Evolutionary conservation across 257 asterid genomes (phyloP), one percentile per base, ranked within the genome.

Genomic region (Salvia hispanica): DNA sequence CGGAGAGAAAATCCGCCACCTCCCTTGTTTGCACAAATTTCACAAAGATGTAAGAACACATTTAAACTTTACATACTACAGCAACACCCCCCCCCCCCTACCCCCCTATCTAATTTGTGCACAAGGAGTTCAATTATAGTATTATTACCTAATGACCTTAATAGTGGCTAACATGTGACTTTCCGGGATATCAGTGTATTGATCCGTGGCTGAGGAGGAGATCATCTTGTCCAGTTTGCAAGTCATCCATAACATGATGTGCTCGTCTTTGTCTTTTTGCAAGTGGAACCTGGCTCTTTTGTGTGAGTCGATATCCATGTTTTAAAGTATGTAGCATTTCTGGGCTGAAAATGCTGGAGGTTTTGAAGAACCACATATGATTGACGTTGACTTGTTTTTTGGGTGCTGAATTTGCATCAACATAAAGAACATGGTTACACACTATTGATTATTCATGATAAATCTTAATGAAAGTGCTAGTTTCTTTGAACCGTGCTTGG

Each of bases 21-120:
- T 93, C 54, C 97, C 98, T 33, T 93, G 98, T 80, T 78, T 93
- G 25, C 97, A 93, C 93, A 93, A 93, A 72, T 90, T 88, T 72
- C 98, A 93, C 83, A 93, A 93, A 88, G 95, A 88, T 70, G 98
- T 90, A 83, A 31, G 87, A 44, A 72, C 31, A 25, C 58, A 57
- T 60, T 16, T 56, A 0, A 1, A 5, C 13, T 21, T 43, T 65
- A 9, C 58, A 14, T 18, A 12, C 31, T 25, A 2, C 2, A 25
- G 31, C 14, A 5, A 11, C 51, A 4, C 13, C 31, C 50, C 6
- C 9, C 51, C 9, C 13, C 31, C 50, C 6, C 9, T 2, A 6
- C 10, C 7, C 1, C 42, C 42, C 42, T 37, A 39, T 39, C 44
- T 10, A 0, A 7, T 39, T 39, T 7, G 44, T 39, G 44, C 10